Conservation (phyloP, 768 basidiomycete species). For the Suillus plorans region DNA sequence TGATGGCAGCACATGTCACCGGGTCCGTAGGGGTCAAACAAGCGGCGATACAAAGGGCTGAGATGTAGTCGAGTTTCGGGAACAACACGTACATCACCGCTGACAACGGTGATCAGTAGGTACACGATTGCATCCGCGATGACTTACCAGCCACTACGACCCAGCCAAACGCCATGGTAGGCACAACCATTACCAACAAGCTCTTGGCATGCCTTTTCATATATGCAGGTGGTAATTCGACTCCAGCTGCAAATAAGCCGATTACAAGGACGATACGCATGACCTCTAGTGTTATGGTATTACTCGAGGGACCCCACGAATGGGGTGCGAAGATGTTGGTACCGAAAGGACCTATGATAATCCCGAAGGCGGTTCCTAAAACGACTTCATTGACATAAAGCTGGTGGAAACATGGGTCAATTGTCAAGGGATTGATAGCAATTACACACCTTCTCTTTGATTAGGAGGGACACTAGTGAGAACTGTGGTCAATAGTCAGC, state of each 20-base stretch:
- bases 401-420: slow-evolving; percentile 31
- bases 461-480: slow-evolving; percentile 77
- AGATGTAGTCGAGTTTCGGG: slow-evolving; percentile 67
- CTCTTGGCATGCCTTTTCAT: slow-evolving; percentile 77
- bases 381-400: slow-evolving; percentile 93
- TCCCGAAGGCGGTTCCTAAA: slow-evolving; percentile 71
- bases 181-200: slow-evolving; percentile 67
- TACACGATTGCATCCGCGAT: background rate
- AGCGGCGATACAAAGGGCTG: slow-evolving; percentile 83
- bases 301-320: slow-evolving; percentile 55
- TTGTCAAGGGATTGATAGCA: background rate
- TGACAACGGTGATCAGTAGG: slow-evolving; percentile 22
- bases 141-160: slow-evolving; percentile 63
- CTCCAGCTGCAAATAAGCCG: slow-evolving; percentile 93
- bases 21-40: slow-evolving; percentile 95
- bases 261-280: slow-evolving; percentile 87
- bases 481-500: slow-evolving; percentile 47
- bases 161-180: slow-evolving; percentile 88
- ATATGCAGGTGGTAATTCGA: slow-evolving; percentile 87
- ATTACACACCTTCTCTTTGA: slow-evolving; percentile 71
- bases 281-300: slow-evolving; percentile 79
- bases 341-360: slow-evolving; percentile 68
- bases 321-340: slow-evolving; percentile 75
- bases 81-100: slow-evolving; percentile 72
- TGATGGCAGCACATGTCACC: slow-evolving; percentile 83